Evolutionary conservation across 2,329 filamentous ascomycete species (phyloP).

Genomic region (Colletotrichum sp.): DNA sequence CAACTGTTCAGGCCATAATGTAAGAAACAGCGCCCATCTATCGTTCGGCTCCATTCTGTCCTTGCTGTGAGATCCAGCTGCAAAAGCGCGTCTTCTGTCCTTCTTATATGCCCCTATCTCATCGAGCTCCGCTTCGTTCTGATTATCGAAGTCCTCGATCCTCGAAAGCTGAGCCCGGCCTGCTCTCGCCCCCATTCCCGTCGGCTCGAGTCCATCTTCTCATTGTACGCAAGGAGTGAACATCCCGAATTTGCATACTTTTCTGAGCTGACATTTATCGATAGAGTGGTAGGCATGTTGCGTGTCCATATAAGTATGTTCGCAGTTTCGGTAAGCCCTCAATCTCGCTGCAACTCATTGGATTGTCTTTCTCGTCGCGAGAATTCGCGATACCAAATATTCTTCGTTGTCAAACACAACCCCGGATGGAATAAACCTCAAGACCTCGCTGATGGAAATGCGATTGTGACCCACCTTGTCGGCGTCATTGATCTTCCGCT

Average conservation of each 20-base stretch:
- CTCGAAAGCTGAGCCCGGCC: background rate
- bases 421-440: accelerated
- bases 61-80: background rate
- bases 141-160: accelerated
- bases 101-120: background rate
- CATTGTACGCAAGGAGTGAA: background rate
- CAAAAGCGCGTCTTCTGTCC: background rate
- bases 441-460: accelerated
- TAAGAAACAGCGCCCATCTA: no score
- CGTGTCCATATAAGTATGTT: background rate
- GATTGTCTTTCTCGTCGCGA: background rate
- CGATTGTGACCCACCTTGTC: accelerated
- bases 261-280: background rate
- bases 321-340: accelerated
- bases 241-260: background rate
- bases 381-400: no score
- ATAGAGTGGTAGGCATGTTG: background rate
- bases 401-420: background rate
- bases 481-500: background rate
- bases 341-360: background rate
- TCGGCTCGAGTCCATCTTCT: accelerated
- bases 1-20: no score
- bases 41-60: background rate
- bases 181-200: background rate
- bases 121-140: background rate